These are phyloP conservation scores for Lasiodiplodia hormozganensis DNA, from an alignment of 2,329 filamentous ascomycete species.

Conservation along the genomic window DNA sequence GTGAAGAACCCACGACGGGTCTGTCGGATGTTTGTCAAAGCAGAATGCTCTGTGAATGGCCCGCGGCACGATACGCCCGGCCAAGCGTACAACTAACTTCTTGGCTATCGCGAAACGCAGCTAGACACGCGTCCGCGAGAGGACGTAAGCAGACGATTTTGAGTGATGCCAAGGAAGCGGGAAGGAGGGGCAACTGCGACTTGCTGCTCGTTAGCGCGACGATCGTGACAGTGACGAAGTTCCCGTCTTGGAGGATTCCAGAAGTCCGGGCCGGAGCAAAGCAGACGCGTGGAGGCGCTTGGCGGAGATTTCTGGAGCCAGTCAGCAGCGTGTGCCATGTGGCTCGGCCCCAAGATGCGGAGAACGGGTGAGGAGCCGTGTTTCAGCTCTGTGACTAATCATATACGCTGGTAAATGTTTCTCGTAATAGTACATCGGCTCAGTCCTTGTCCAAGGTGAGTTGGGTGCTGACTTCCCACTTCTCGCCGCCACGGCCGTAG, in stretches of 20 bases:
- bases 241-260: constrained; percentile 3
- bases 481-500: constrained; percentile 80
- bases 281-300: constrained; percentile 2
- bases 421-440: not conserved
- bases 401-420: not conserved
- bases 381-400: constrained; percentile 4
- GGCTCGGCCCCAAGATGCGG: not conserved
- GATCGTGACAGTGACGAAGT: constrained; percentile 7
- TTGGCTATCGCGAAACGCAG: constrained; percentile 1
- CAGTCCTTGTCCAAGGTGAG: constrained; percentile 56
- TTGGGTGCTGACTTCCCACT: constrained; percentile 94
- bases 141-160: not conserved
- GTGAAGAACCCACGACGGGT: not conserved
- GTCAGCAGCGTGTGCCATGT: not conserved
- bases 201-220: not conserved
- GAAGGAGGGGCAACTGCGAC: not conserved
- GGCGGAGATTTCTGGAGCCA: not conserved
- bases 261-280: constrained; percentile 2
- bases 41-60: not conserved
- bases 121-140: not conserved
- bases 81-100: not conserved
- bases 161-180: constrained; percentile 1
- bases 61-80: not conserved
- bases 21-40: constrained; percentile 1
- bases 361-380: constrained; percentile 9